These are phyloP conservation scores for Linum trigynum DNA, from an alignment of 345 rosid species.

Conservation along the genomic window DNA sequence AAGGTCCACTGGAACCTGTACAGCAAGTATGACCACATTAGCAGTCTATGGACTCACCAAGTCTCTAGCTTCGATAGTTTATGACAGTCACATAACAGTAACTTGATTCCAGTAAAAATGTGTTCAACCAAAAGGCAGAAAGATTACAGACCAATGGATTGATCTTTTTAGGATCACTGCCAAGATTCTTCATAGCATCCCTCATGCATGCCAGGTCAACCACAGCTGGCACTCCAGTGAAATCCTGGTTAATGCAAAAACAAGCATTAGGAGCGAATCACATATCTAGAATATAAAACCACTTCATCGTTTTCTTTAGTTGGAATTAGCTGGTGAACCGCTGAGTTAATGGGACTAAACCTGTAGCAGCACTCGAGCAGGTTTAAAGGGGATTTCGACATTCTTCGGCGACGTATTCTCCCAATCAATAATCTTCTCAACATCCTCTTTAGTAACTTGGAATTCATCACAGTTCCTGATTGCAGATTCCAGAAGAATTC, in stretches of 20 bases:
- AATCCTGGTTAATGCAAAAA: background rate
- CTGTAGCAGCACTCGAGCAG: constrained; percentile 6
- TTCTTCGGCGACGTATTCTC: constrained; percentile 1
- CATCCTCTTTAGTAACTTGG: constrained; percentile 6
- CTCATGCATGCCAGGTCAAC: constrained; percentile 5
- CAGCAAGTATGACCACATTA: background rate
- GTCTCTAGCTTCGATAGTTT: background rate
- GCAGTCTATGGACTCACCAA: background rate
- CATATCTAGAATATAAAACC: background rate
- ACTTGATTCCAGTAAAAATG: background rate
- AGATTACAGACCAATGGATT: constrained; percentile 1
- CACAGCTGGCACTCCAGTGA: constrained; percentile 3
- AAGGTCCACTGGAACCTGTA: constrained; percentile 2
- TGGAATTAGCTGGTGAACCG: background rate
- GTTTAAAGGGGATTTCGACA: constrained; percentile 2
- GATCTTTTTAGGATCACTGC: constrained; percentile 3
- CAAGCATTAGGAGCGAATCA: background rate
- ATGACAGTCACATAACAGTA: background rate
- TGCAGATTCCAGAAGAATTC: constrained; percentile 3
- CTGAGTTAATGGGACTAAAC: background rate
- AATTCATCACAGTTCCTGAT: constrained; percentile 3
- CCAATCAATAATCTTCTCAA: constrained; percentile 6
- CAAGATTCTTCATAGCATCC: background rate
- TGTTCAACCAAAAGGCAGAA: background rate
- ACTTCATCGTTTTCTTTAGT: background rate